A percentile compares a stretch with the other conserved stretches of the same genome.
Conservation (phyloP, 2,329 filamentous ascomycete genomes). For the Xylaria sp. region DNA sequence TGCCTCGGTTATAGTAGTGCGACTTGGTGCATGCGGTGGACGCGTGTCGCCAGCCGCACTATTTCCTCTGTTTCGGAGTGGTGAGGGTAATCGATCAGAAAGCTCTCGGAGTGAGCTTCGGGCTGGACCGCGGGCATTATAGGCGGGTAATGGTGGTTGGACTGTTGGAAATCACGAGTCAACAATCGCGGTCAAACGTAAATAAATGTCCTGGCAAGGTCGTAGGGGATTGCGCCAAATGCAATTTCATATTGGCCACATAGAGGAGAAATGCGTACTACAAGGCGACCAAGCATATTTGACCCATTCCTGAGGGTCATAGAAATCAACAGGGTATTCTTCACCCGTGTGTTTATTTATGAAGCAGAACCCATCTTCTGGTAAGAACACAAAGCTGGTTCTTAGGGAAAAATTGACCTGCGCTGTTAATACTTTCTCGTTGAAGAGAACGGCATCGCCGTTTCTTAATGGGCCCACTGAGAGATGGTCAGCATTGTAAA, state of each 20-base stretch:
- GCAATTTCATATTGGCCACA: not conserved
- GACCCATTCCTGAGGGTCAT: slow-evolving; percentile 81
- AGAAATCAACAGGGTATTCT: slow-evolving; percentile 85
- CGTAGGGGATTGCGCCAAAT: not conserved
- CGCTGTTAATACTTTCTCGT: slow-evolving; percentile 87
- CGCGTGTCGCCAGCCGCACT: slow-evolving; percentile 50
- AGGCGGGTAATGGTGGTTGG: slow-evolving; percentile 70
- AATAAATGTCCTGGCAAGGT: not conserved
- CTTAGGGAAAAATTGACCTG: slow-evolving; percentile 93
- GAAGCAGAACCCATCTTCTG: slow-evolving; percentile 88
- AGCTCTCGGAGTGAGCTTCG: slow-evolving; percentile 60
- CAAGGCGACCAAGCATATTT: slow-evolving; percentile 82
- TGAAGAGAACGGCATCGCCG: slow-evolving; percentile 90
- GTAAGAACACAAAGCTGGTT: slow-evolving; percentile 85
- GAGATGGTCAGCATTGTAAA: slow-evolving; percentile 51
- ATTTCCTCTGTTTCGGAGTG: slow-evolving; percentile 58
- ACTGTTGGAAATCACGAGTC: slow-evolving; percentile 50
- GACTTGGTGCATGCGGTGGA: slow-evolving; percentile 35
- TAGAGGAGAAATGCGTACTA: slow-evolving; percentile 43
- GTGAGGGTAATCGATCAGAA: slow-evolving; percentile 55
- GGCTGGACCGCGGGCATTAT: slow-evolving; percentile 54
- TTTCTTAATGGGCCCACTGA: slow-evolving; percentile 83
- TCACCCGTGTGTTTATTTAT: slow-evolving; percentile 83
- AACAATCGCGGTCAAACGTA: not conserved
- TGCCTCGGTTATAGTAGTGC: slow-evolving; percentile 43